These are phyloP conservation scores for Asclepias syriaca DNA, from an alignment of 257 asterid genomes.

Conservation along the genomic window DNA sequence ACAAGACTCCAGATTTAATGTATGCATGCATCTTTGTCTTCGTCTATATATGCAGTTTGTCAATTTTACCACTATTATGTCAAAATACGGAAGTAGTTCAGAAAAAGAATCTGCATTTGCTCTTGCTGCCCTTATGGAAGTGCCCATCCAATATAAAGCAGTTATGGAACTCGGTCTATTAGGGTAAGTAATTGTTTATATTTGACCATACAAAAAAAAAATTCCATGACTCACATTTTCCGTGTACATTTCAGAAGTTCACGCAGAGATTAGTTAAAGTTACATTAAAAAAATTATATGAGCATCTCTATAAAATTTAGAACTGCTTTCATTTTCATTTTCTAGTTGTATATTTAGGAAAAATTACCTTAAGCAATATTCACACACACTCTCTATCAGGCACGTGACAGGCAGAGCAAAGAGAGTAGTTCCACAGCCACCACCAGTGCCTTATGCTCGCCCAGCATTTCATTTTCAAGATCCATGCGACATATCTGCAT, in stretches of 20 bases:
- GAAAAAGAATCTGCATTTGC: slow-evolving; percentile 70
- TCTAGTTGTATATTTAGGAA: not conserved
- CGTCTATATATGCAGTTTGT: slow-evolving; percentile 48
- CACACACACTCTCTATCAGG: slow-evolving; percentile 24
- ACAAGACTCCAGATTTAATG: not conserved
- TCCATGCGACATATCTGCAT: slow-evolving; percentile 26
- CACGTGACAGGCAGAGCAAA: slow-evolving; percentile 54
- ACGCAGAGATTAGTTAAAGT: not conserved
- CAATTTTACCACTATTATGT: slow-evolving; percentile 68
- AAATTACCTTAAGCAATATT: slow-evolving; percentile 1
- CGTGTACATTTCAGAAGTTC: not conserved
- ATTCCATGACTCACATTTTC: not conserved
- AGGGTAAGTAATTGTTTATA: slow-evolving; percentile 43
- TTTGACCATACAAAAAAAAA: not conserved
- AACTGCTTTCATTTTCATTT: not conserved
- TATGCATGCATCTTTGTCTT: slow-evolving; percentile 3
- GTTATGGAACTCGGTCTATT: slow-evolving; percentile 49
- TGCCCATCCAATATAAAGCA: slow-evolving; percentile 75
- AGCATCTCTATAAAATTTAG: not conserved
- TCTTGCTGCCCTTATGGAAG: slow-evolving; percentile 90
- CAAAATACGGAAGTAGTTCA: slow-evolving; percentile 35
- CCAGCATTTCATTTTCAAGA: slow-evolving; percentile 26
- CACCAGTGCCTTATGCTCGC: slow-evolving; percentile 48
- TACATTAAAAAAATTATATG: not conserved
- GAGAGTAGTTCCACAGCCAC: slow-evolving; percentile 54